A percentile compares a stretch with the other conserved stretches of the same genome.
Conservation (phyloP, 2,329 filamentous ascomycete genomes). For the Beauveria medogensis region DNA sequence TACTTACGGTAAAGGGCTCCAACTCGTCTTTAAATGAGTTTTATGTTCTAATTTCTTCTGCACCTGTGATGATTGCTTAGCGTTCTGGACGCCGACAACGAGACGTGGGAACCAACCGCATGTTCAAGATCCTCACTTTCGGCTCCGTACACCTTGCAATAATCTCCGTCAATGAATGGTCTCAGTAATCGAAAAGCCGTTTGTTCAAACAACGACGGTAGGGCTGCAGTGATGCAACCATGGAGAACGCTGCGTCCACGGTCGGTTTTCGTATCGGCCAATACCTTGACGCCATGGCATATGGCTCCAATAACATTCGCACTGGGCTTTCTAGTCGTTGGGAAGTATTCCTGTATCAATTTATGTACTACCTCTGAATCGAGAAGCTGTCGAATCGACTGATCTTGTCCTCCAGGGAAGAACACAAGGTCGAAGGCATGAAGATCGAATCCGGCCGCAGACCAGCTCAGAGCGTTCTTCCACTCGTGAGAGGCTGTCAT, state of each 20-base stretch:
- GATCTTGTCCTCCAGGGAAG: conserved; percentile 46
- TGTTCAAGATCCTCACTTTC: conserved; percentile 41
- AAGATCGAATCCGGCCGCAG: conserved; percentile 33
- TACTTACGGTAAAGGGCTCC: no score
- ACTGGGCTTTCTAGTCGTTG: conserved; percentile 33
- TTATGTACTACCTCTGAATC: conserved; percentile 37
- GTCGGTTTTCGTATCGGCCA: conserved; percentile 31
- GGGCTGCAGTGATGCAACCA: conserved; percentile 38
- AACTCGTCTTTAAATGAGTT: no score
- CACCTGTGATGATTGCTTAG: no score
- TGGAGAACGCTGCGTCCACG: conserved; percentile 33
- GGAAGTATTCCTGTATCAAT: conserved; percentile 39
- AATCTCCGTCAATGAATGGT: conserved; percentile 39
- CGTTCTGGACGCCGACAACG: no score
- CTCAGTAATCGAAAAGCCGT: conserved; percentile 40
- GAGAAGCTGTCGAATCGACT: conserved; percentile 41
- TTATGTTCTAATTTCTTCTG: no score
- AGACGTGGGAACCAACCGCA: no score
- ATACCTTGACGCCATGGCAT: conserved; percentile 45
- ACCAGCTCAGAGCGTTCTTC: conserved; percentile 37
- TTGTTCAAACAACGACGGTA: conserved; percentile 42
- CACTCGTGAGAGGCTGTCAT: conserved; percentile 36
- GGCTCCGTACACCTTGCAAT: conserved; percentile 48
- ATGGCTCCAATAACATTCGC: conserved; percentile 38
- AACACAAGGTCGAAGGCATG: conserved; percentile 39